Base-by-base conservation (phyloP, 179 eudicot species). In the Actinidia chinensis region DNA sequence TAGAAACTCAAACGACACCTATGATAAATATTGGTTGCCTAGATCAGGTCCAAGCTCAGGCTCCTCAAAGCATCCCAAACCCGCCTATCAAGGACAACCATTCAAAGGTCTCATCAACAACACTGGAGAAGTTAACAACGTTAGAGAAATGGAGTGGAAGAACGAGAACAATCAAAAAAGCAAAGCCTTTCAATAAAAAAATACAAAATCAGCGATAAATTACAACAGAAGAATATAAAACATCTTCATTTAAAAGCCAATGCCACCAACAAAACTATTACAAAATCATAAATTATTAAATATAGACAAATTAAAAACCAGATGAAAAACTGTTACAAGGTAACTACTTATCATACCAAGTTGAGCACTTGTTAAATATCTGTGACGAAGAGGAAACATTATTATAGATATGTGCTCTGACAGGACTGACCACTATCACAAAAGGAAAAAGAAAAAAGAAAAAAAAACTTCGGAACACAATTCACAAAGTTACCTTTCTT, bases 21-120 rank as follows among this genome's bases (percentile, higher is more conserved):
- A 96, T 40, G 94, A 90, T 68, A 94, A 78, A 84, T 94, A 94
- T 78, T 86, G 87, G 81, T 67, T 86, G 28, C 98, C 98, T 52
- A 94, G 84, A 74, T 82, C 85, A 11, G 94, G 52, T 28, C 98
- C 98, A 68, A 82, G 85, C 83, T 89, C 88, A 42, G 98, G 97
- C 87, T 94, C 98, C 98, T 94, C 81, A 94, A 82, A 28, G 98
- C 97, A 87, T 94, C 98, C 84, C 92, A 85, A 33, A 97, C 97
- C 56, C 98, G 97, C 63, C 92, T 94, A 56, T 94, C 98, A 77
- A 94, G 84, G 74, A 92, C 89, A 63, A 85, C 80, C 80, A n/a
- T n/a, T 91, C 93, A 80, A 92, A 92, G 40, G 86, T 82, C 69
- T 73, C 89, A 86, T 87, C 91, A 17, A 69, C 80, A 76, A 94